Evolutionary conservation across 345 rosid species (phyloP), one percentile per base, ranked within the genome.

Genomic region (Pugionium cornutum): DNA sequence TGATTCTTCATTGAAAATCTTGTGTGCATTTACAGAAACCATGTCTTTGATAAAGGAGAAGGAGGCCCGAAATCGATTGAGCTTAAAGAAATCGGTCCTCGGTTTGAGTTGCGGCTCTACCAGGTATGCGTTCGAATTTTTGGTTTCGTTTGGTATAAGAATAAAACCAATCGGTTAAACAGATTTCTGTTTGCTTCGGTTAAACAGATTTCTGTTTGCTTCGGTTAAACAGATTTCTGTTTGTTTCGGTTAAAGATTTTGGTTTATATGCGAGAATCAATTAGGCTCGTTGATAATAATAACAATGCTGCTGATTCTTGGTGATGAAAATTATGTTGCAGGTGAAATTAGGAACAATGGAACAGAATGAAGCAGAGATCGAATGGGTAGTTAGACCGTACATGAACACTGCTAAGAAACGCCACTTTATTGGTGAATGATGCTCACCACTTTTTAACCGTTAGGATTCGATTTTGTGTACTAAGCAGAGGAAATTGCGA

Each of bases 11-110:
- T 35, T 29, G 11, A 44, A 58, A 66, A 53, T 66, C 74, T 56
- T 58, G 31, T 68, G 64, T 60, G 68, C 39, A 3, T 62, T 1
- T 51, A 35, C 70, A 94, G 97, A 84, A 87, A 90, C 79, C 97
- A 88, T 79, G 71, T 85, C 26, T 86, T 82, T 62, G 89, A 86
- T 68, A 88, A 83, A 75, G 81, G 58, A 31, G 92, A 84, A 11
- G 91, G 96, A 61, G 92, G 96, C 51, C 95, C 97, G 2, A 94
- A 86, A 72, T 75, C 92, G 28, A 44, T 88, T 11, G 96, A 85
- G 74, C 91, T 94, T 53, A 83, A 82, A 77, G 97, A 90, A 65
- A 76, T 88, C 33, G 99, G 99, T 74, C 97, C 97, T 44, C 77
- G 96, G 45, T 94, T 90, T 59, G 99, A 94, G 70, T 72, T 94